Percentiles rank a stretch among this genome's conserved stretches.
phyloP scores from a whole-genome alignment of 1,284 basidiomycete genomes.

The Sporisorium sorghi region DNA sequence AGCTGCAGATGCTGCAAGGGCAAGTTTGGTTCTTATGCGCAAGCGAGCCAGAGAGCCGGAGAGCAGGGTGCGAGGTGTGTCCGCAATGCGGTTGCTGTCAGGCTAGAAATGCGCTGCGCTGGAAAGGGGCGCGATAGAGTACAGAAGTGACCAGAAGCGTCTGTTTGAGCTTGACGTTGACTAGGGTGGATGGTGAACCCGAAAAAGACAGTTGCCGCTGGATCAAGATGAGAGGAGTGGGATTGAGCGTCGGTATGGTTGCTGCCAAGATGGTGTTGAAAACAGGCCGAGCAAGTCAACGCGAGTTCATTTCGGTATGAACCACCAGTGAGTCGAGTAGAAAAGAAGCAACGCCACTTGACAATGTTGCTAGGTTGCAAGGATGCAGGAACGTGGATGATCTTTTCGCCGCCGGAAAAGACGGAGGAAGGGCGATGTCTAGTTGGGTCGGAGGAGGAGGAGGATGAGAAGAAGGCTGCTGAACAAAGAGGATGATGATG shows the following conservation, averaged over 20 bases:
- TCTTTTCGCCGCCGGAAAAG: not conserved
- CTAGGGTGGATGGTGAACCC: not conserved
- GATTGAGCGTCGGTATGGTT: not conserved
- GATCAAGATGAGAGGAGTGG: conserved; percentile 3
- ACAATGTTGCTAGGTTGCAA: not conserved
- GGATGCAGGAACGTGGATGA: conserved; percentile 6
- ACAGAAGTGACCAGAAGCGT: not conserved
- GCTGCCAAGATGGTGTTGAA: conserved; percentile 6
- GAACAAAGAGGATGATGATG: not conserved
- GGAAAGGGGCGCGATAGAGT: no score
- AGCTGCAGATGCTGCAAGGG: not conserved
- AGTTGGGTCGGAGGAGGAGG: no score
- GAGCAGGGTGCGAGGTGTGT: no score
- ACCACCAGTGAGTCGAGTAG: no score
- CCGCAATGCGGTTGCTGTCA: no score
- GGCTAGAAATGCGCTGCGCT: no score
- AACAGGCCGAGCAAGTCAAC: conserved; percentile 19
- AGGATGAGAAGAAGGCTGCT: not conserved
- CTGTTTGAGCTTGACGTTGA: not conserved
- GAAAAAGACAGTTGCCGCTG: not conserved
- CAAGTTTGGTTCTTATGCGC: not conserved
- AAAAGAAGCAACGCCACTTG: conserved; percentile 11
- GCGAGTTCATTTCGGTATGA: conserved; percentile 25
- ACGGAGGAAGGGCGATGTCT: not conserved
- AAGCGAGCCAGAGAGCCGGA: no score